Conservation (phyloP, 305 asterid species). For the Solanum hybrid region DNA sequence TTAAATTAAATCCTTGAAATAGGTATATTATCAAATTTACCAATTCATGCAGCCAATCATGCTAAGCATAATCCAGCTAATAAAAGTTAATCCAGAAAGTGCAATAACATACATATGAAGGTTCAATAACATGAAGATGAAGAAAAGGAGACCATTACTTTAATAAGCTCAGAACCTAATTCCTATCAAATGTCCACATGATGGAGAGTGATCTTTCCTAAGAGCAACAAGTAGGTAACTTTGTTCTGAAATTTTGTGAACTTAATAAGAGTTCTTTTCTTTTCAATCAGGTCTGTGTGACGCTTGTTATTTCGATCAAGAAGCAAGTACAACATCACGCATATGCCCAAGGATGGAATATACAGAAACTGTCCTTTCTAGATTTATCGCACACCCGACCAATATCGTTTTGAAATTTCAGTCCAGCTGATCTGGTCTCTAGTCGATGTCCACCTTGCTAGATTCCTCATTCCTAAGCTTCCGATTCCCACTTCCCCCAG, state of each 20-base stretch:
- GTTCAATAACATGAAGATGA: background rate
- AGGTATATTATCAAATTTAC: background rate
- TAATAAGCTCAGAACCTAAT: background rate
- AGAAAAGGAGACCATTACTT: background rate
- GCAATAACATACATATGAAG: background rate
- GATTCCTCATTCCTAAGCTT: background rate
- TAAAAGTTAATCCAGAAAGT: background rate
- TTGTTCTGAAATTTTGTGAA: background rate
- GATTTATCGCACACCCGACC: background rate
- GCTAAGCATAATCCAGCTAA: background rate
- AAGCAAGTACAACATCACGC: background rate
- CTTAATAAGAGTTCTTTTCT: background rate
- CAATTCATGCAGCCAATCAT: background rate
- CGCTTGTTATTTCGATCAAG: background rate
- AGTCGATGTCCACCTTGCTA: background rate
- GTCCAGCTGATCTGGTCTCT: background rate
- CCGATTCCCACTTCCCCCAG: background rate
- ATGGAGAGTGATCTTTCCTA: background rate
- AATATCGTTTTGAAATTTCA: background rate
- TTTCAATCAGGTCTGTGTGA: background rate
- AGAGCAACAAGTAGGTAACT: background rate
- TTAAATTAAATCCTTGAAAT: background rate
- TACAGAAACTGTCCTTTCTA: background rate
- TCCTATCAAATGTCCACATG: background rate
- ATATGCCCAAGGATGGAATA: background rate